phyloP scores from a whole-genome alignment of 2,329 filamentous ascomycete genomes.

The Colletotrichum shisoi region DNA sequence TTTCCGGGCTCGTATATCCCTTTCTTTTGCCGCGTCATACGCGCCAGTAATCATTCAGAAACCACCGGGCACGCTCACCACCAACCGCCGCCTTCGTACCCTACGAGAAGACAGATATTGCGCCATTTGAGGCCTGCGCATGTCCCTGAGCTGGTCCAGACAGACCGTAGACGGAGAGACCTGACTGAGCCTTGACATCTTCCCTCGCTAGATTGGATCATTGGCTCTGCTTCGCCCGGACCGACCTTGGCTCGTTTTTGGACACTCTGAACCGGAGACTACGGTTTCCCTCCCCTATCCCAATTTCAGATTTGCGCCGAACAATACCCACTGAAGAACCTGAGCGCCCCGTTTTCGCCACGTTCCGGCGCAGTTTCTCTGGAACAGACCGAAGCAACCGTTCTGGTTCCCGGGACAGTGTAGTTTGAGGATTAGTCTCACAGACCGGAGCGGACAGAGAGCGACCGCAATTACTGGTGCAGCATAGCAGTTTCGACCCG shows the following conservation, averaged over 20 bases:
- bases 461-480: constrained; percentile 1
- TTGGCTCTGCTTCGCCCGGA: not conserved
- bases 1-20: not conserved
- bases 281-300: constrained; percentile 11
- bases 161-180: not conserved
- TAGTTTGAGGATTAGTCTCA: constrained; percentile 21
- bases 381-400: constrained; percentile 12
- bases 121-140: constrained; percentile 17
- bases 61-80: constrained; percentile 8
- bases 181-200: not conserved
- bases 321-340: constrained; percentile 20
- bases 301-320: constrained; percentile 24
- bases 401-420: constrained; percentile 26
- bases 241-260: constrained; percentile 11
- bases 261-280: constrained; percentile 4
- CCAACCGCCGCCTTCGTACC: constrained; percentile 9
- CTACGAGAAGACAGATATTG: constrained; percentile 9
- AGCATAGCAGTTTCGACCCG: constrained; percentile 10
- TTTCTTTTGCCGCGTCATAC: not conserved
- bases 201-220: not conserved
- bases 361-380: constrained; percentile 6
- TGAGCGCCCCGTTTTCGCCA: constrained; percentile 24
- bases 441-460: constrained; percentile 2
- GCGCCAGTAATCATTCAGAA: constrained; percentile 1
- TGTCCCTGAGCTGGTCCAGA: constrained; percentile 5